phyloP scores from a whole-genome alignment of 176 grass and related monocot species.

The Stipa capillata region DNA sequence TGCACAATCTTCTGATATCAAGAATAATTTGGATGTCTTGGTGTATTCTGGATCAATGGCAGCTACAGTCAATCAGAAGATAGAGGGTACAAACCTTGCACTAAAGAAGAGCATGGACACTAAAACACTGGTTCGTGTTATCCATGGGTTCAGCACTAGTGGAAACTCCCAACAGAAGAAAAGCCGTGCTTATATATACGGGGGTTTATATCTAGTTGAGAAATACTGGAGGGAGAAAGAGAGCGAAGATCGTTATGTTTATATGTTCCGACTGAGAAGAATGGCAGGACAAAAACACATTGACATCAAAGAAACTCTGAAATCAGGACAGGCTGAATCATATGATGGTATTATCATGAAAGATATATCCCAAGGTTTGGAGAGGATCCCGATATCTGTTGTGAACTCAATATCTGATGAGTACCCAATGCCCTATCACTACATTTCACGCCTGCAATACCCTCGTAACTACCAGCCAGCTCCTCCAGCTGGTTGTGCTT shows the following conservation, averaged over 20 bases:
- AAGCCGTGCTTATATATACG: constrained; percentile 50
- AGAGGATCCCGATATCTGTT: constrained; percentile 67
- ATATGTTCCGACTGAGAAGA: constrained; percentile 62
- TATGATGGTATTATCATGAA: constrained; percentile 35
- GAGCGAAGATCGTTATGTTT: constrained; percentile 30
- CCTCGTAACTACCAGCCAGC: constrained; percentile 21
- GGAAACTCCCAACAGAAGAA: constrained; percentile 36
- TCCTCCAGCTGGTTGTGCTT: constrained; percentile 46
- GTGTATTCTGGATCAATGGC: constrained; percentile 49
- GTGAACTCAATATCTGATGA: constrained; percentile 59
- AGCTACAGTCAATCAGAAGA: constrained; percentile 26
- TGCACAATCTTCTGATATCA: constrained; percentile 32
- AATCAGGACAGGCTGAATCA: constrained; percentile 31
- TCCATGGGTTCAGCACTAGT: constrained; percentile 43
- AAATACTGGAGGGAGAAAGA: constrained; percentile 66
- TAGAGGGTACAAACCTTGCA: constrained; percentile 55
- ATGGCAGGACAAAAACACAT: constrained; percentile 54
- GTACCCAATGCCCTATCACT: constrained; percentile 39
- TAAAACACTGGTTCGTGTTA: constrained; percentile 69
- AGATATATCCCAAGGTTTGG: constrained; percentile 68
- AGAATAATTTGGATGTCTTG: constrained; percentile 55
- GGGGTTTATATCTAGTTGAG: constrained; percentile 73
- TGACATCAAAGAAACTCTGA: constrained; percentile 47
- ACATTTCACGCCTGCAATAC: constrained; percentile 45
- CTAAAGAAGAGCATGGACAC: constrained; percentile 77